Evolutionary conservation across 148 eudicot genomes (phyloP).

Genomic region (Chenopodium album): DNA sequence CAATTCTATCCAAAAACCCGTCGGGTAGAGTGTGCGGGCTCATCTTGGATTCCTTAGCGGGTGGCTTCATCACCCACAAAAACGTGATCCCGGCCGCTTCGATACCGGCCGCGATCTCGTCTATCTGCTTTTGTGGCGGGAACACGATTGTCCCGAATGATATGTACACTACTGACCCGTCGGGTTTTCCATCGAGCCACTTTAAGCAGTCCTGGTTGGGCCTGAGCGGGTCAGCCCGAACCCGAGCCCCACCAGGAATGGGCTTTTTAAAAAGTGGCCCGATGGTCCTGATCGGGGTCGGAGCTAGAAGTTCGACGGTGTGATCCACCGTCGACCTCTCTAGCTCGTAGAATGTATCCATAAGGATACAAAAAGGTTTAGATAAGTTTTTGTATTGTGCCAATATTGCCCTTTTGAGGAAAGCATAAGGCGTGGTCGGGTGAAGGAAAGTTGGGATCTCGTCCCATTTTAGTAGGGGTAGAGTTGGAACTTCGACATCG

Average conservation of each 20-base stretch:
- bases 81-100: constrained; percentile 48
- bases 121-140: constrained; percentile 58
- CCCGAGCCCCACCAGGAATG: constrained; percentile 2
- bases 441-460: constrained; percentile 72
- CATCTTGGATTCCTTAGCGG: constrained; percentile 29
- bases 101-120: constrained; percentile 69
- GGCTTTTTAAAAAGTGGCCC: constrained; percentile 60
- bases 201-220: constrained; percentile 42
- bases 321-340: constrained; percentile 53
- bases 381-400: constrained; percentile 56
- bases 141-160: constrained; percentile 70
- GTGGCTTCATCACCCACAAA: constrained; percentile 76
- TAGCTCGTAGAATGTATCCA: constrained; percentile 74
- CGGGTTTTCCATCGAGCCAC: constrained; percentile 60
- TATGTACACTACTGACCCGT: constrained; percentile 58
- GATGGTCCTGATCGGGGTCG: constrained; percentile 51
- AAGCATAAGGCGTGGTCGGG: constrained; percentile 60
- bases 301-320: constrained; percentile 33
- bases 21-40: constrained; percentile 42
- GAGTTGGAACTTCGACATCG: constrained; percentile 52
- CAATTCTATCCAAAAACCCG: constrained; percentile 55
- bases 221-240: constrained; percentile 49
- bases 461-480: constrained; percentile 60
- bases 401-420: constrained; percentile 48
- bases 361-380: constrained; percentile 55